phyloP scores from a whole-genome alignment of 73 alveolate species.

The Paramecium primaurelia region DNA sequence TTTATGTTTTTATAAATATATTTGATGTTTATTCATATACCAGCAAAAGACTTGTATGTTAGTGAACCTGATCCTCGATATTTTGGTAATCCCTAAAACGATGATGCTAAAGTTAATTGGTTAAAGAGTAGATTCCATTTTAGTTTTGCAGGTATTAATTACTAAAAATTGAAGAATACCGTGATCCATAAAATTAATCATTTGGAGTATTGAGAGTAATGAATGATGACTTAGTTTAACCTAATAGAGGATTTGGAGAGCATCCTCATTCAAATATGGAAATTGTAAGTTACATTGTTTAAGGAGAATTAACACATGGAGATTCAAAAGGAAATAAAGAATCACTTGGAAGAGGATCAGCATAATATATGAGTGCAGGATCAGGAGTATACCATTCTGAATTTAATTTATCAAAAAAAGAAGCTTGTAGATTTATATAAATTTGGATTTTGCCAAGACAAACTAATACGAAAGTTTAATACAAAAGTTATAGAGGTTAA shows the following conservation, averaged over 20 bases:
- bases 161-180: not conserved
- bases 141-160: not conserved
- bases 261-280: conserved; percentile 59
- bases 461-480: not conserved
- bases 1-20: not conserved
- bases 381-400: not conserved
- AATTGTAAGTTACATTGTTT: conserved; percentile 9
- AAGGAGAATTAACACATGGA: not conserved
- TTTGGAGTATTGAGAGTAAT: conserved; percentile 63
- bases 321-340: conserved; percentile 9
- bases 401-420: not conserved
- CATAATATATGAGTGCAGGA: conserved; percentile 22
- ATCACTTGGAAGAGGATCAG: conserved; percentile 24
- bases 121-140: not conserved
- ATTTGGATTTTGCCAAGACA: not conserved
- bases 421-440: not conserved
- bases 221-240: conserved; percentile 68
- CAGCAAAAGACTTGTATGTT: not conserved
- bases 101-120: not conserved
- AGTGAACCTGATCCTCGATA: not conserved
- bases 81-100: not conserved
- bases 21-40: conserved; percentile 7
- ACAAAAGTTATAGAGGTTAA: not conserved
- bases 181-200: not conserved
- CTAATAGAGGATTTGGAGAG: conserved; percentile 61